These are phyloP conservation scores for Dactylella cylindrospora DNA, from an alignment of 2,329 filamentous ascomycete species.

Conservation along the genomic window DNA sequence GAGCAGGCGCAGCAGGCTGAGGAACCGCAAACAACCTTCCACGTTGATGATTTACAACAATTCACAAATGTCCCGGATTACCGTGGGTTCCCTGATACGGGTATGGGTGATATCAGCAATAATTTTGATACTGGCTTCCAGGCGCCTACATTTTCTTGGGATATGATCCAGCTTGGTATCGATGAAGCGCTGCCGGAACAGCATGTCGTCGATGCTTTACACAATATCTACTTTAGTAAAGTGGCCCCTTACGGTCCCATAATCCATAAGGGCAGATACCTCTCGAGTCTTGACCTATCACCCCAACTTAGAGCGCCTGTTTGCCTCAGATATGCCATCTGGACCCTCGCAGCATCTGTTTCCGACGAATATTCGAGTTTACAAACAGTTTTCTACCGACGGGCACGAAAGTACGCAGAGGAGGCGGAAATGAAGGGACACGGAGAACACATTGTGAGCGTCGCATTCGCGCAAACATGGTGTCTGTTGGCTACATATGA, in stretches of 20 bases:
- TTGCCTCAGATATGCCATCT: conserved; percentile 89
- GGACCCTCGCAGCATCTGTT: conserved; percentile 85
- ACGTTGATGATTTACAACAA: conserved; percentile 15
- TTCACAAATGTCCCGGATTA: conserved; percentile 26
- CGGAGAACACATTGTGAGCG: conserved; percentile 81
- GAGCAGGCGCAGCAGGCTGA: conserved; percentile 6
- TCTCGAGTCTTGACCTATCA: conserved; percentile 86
- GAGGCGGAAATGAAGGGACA: conserved; percentile 88
- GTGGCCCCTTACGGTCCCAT: conserved; percentile 82
- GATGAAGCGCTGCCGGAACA: conserved; percentile 78
- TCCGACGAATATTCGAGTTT: conserved; percentile 77
- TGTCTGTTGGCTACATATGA: conserved; percentile 78
- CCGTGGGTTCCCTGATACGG: conserved; percentile 31
- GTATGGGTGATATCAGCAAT: conserved; percentile 60
- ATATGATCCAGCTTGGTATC: conserved; percentile 77
- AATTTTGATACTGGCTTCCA: conserved; percentile 57
- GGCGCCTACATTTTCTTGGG: conserved; percentile 71
- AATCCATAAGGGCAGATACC: conserved; percentile 83
- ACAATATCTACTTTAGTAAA: conserved; percentile 83
- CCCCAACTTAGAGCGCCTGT: conserved; percentile 82
- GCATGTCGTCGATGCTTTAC: conserved; percentile 84
- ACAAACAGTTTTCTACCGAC: conserved; percentile 85
- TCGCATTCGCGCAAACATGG: conserved; percentile 85
- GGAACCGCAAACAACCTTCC: conserved; percentile 47
- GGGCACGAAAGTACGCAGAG: conserved; percentile 86